Evolutionary conservation across 2,329 filamentous ascomycete genomes (phyloP).

Genomic region (Aspergillus chevalieri): DNA sequence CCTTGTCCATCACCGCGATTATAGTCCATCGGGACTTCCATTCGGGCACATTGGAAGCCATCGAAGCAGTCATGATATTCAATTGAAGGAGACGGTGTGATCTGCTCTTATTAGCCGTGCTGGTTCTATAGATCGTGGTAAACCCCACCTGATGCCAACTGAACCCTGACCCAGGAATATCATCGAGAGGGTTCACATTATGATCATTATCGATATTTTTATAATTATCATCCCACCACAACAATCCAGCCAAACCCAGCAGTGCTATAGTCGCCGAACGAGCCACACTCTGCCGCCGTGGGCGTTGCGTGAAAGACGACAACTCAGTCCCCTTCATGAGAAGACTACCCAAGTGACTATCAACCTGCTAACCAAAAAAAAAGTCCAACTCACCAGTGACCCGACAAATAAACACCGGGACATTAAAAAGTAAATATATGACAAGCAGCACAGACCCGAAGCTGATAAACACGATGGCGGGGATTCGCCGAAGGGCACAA

Average conservation of each 20-base stretch:
- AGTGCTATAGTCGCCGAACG: not conserved
- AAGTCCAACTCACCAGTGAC: too few species aligned
- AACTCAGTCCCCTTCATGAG: too few species aligned
- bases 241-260: not conserved
- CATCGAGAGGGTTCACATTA: not conserved
- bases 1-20: constrained; percentile 28
- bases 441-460: too few species aligned
- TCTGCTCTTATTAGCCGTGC: constrained; percentile 7
- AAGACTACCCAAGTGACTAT: too few species aligned
- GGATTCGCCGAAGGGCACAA: too few species aligned
- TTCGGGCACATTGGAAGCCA: constrained; percentile 44
- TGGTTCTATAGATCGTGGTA: not conserved
- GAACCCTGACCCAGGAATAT: not conserved
- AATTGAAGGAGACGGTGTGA: constrained; percentile 23
- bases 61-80: constrained; percentile 40
- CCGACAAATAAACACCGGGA: too few species aligned
- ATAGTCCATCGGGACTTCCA: constrained; percentile 47
- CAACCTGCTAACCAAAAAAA: too few species aligned
- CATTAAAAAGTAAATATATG: too few species aligned
- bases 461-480: too few species aligned
- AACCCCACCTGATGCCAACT: not conserved
- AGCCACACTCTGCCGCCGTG: not conserved
- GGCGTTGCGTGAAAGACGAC: too few species aligned
- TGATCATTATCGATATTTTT: not conserved
- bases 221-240: constrained; percentile 10